Evolutionary conservation across 2,329 filamentous ascomycete species (phyloP), one percentile per base, ranked within the genome.

Genomic region (Ciborinia camelliae): DNA sequence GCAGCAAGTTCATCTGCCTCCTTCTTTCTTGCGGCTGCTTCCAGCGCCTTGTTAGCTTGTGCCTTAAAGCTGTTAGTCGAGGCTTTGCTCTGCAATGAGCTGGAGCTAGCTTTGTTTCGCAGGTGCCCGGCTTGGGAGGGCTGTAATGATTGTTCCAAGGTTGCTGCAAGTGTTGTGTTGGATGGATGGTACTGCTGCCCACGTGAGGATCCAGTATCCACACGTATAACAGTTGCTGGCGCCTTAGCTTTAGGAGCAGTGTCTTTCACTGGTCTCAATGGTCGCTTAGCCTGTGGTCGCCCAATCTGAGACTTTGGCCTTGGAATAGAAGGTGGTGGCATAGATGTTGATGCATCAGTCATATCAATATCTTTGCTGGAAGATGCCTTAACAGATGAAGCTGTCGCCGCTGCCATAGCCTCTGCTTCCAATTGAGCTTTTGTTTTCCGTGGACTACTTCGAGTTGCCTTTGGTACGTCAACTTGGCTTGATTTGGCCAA

Each of bases 1-100:
- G 86, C 86, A 69, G 92, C 90, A 55, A 87, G 86, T 74, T 96
- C 91, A 71, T 96, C 92, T 74, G 88, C 89, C 75, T 96, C 92
- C 74, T 90, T 94, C 76, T 92, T 93, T 73, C 87, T 89, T 47
- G 91, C 90, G 2, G 89, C 91, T 55, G 90, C 81, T 62, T 93
- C 86, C 28, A 93, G 79, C 2, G 90, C 89, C 74, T 90, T 91
- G n/a, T 80, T 81, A 39, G 77, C 78, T n/a, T 87, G 83, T n/a
- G 86, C 86, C 8, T 90, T 91, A 62, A 92, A 80, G 72, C 84
- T 90, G 62, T 75, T 79, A 23, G 78, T 79, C 1, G 79, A 77
- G 50, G 79, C 72, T 62, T 76, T 76, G 70, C 69, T 73, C 65
- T 71, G 74, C 65, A 71, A 68, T 20, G 76, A 76, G 50, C 74